Base-by-base conservation (phyloP, 768 basidiomycete genomes). In the Pseudohyphozyma bogoriensis region DNA sequence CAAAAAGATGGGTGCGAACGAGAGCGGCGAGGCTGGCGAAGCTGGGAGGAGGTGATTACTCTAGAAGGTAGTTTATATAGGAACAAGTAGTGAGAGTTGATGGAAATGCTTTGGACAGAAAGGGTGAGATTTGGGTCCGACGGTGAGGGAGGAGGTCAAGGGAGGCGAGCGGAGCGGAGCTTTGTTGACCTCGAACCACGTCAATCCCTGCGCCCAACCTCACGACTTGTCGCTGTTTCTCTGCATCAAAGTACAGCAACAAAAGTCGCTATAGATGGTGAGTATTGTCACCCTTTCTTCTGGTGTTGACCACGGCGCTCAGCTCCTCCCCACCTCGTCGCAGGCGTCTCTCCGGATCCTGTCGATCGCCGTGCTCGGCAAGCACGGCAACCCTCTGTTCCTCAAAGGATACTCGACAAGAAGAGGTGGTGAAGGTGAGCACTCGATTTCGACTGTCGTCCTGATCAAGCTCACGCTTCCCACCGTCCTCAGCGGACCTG, bases 361-460 rank as follows among this genome's bases (percentile, higher is more conserved):
- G n/a, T 55, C 63, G 20, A 66, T 70, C 55, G 69, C 63, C 29
- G 55, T 70, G 22, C 61, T 68, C 31, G 65, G 67, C 55, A 55
- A 58, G 52, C 60, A 70, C 32, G 68, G 68, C 35, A 62, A 68
- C n/a, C 69, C 68, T 4, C 64, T 70, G 45, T 67, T 65, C 46
- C 47, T 70, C 40, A 33, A 57, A 15, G 55, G 57, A 6, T 69
- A 60, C 63, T 61, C 59, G 9, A 18, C 49, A 5, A 20, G 62
- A 33, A 20, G 80, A 51, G 77, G 79, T 55, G 78, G 81, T 42
- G 76, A 78, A 33, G n/a, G n/a, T n/a, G n/a, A n/a, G n/a, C n/a
- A n/a, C n/a, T n/a, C n/a, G n/a, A n/a, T n/a, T n/a, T n/a, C n/a
- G n/a, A n/a, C n/a, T n/a, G n/a, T n/a, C n/a, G n/a, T n/a, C n/a